Base-by-base conservation (phyloP, 495 filamentous ascomycete genomes). In the Baudoinia panamericana region DNA sequence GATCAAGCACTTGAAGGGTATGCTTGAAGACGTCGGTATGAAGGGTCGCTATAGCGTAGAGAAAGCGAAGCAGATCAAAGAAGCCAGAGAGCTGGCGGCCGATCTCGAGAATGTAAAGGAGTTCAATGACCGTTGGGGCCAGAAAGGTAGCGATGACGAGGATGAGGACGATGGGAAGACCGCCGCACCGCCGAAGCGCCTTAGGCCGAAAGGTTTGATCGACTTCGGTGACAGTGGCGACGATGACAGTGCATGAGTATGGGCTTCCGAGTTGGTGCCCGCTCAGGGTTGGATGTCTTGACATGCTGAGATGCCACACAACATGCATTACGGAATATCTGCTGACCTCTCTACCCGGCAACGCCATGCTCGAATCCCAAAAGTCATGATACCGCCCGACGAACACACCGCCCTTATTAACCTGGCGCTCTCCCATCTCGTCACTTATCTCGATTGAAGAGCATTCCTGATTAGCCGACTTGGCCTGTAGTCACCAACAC, bases 1-100 rank as follows among this genome's bases (percentile, higher is more conserved):
- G 65, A 85, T 95, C 43, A 63, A 63, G 40, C 84, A 93, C 58
- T 71, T 96, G 11, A 84, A 73, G 52, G 57, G 58, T 3, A 76
- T 92, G 72, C 68, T 97, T 23, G 66, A 67, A 18, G 82, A 90
- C 6, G 67, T 74, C 18, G 92, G 90, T 3, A 93, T 97, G 80
- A 73, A 71, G 5, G 88, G 88, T 0, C 72, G 86, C 18, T 93
- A 81, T 61, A 92, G 84, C 1, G 66, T 76, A 45, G 75, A 84
- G 24, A 93, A 80, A 48, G 92, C 90, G 5, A 71, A 65, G 19
- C 73, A 82, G 62, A 94, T 95, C 53, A 86, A 82, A 52, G 85
- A 90, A 56, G 65, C 68, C 53, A 68, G 86, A 24, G 88, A 96
- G 59, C 65, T 96, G 27, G 67, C 72, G 53, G 78, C 71, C 0